Percentiles rank a stretch among this genome's conserved stretches.
phyloP scores from a whole-genome alignment of 1,139 yeast genomes.

The Taphrina sp. region DNA sequence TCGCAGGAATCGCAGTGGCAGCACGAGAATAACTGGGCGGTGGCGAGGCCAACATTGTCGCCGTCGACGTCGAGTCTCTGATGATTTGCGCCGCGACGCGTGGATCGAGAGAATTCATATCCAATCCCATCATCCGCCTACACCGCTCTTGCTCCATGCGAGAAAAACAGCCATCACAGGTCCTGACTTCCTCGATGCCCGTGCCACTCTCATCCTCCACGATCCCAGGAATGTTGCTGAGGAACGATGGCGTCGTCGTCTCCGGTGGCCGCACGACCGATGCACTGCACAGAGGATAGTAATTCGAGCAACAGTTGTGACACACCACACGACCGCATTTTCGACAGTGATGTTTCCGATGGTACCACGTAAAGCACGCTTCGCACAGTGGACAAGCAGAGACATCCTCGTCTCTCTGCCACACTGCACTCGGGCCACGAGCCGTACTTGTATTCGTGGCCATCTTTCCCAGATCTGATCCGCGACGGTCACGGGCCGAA shows the following conservation, averaged over 20 bases:
- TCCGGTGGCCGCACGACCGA: constrained; percentile 63
- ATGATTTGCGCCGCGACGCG: constrained; percentile 28
- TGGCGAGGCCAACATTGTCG: constrained; percentile 17
- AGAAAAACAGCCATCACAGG: constrained; percentile 29
- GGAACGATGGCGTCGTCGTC: constrained; percentile 48
- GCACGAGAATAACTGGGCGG: constrained; percentile 16
- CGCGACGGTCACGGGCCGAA: no score
- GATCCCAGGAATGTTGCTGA: neutral
- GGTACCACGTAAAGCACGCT: constrained; percentile 59
- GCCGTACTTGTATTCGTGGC: neutral
- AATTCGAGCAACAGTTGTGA: constrained; percentile 52
- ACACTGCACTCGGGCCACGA: constrained; percentile 41
- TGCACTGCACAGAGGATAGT: constrained; percentile 43
- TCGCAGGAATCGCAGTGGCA: neutral
- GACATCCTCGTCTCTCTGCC: constrained; percentile 78
- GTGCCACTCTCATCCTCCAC: neutral
- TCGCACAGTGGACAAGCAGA: constrained; percentile 63
- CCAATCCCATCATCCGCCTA: constrained; percentile 28
- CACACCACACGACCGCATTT: constrained; percentile 79
- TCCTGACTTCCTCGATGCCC: constrained; percentile 21
- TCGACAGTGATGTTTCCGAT: constrained; percentile 85
- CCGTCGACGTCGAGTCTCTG: constrained; percentile 11
- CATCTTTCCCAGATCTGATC: neutral
- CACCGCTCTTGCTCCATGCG: constrained; percentile 27
- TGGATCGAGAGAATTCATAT: constrained; percentile 15